phyloP scores from a whole-genome alignment of 2,329 filamentous ascomycete genomes.

The Microsporum canis region DNA sequence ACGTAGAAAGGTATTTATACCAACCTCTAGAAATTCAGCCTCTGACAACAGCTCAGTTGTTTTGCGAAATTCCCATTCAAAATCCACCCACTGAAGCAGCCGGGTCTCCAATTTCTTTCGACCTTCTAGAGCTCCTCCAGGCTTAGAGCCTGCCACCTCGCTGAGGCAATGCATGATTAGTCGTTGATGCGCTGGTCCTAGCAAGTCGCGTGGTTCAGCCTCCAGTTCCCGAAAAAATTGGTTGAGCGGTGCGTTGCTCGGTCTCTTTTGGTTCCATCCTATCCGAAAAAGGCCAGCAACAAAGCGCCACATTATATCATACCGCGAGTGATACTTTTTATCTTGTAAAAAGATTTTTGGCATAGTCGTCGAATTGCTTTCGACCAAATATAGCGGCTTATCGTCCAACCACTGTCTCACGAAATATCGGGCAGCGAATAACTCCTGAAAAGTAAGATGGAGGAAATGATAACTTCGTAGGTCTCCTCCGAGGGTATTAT shows the following conservation, averaged over 20 bases:
- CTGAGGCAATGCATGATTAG: constrained; percentile 31
- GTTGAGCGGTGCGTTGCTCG: constrained; percentile 7
- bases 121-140: not conserved
- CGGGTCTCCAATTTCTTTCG: not conserved
- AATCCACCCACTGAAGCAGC: not conserved
- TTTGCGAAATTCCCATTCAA: not conserved
- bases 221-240: constrained; percentile 26
- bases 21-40: not conserved
- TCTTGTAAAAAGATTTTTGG: constrained; percentile 21
- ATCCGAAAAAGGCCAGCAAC: constrained; percentile 28
- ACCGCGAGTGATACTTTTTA: constrained; percentile 32
- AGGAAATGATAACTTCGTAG: constrained; percentile 30
- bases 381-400: constrained; percentile 11
- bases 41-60: not conserved
- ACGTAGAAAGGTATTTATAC: not conserved
- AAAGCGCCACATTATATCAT: constrained; percentile 36
- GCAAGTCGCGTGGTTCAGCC: constrained; percentile 25
- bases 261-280: not conserved
- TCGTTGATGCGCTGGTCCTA: constrained; percentile 30
- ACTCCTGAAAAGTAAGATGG: constrained; percentile 37
- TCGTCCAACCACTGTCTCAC: constrained; percentile 19
- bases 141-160: constrained; percentile 17
- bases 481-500: constrained; percentile 12
- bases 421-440: constrained; percentile 27
- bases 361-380: not conserved